Evolutionary conservation across 805 yeast species (phyloP).

Genomic region (Kuraishia molischiana): DNA sequence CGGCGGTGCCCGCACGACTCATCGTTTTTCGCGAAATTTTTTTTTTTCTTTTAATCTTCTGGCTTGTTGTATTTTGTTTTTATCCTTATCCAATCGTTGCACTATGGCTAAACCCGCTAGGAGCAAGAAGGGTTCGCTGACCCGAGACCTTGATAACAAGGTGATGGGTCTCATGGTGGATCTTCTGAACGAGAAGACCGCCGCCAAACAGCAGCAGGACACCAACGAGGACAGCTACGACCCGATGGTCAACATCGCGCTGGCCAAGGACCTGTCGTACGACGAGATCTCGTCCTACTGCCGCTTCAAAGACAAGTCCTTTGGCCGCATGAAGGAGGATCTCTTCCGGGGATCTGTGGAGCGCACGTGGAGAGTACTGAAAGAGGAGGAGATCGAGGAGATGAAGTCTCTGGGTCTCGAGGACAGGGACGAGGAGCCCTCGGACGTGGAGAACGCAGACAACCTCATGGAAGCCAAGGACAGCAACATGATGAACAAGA

Average conservation of each 20-base stretch:
- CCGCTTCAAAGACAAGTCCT: constrained; percentile 54
- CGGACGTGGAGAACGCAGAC: constrained; percentile 22
- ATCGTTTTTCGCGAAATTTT: too few relatives aligned
- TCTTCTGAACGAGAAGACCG: constrained; percentile 49
- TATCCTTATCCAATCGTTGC: background rate
- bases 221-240: constrained; percentile 21
- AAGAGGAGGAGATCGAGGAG: constrained; percentile 42
- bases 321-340: constrained; percentile 60
- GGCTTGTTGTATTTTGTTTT: too few relatives aligned
- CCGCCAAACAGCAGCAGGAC: constrained; percentile 19
- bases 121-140: constrained; percentile 15
- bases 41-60: too few relatives aligned
- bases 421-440: constrained; percentile 7
- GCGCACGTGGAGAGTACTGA: constrained; percentile 39
- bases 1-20: background rate
- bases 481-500: constrained; percentile 62
- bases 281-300: constrained; percentile 47
- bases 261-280: constrained; percentile 49
- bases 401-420: constrained; percentile 25
- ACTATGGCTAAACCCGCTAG: constrained; percentile 12
- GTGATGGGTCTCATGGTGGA: constrained; percentile 44
- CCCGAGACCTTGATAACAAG: constrained; percentile 39
- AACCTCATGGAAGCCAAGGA: constrained; percentile 60
- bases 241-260: constrained; percentile 32
- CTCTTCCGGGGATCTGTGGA: constrained; percentile 56